Conservation (phyloP, 164 flowering plant genomes). For the Magnolia kwangsiensis region DNA sequence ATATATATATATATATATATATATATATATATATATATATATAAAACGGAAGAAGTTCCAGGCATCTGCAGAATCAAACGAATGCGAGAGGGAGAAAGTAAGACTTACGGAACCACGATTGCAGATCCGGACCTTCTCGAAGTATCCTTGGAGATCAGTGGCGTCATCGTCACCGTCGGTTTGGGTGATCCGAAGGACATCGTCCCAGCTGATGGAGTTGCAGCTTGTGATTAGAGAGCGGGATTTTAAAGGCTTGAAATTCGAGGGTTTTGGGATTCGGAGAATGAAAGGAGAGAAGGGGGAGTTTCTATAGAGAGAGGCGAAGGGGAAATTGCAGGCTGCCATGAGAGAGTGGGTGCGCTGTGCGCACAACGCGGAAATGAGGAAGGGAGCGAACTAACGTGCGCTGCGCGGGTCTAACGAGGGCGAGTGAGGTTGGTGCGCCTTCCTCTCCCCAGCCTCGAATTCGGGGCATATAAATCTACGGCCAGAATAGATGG, state of each 20-base stretch:
- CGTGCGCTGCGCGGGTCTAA: no score
- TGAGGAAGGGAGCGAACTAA: no score
- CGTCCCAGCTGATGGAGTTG: slow-evolving; percentile 14
- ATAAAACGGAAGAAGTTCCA: neutral
- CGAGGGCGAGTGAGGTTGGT: no score
- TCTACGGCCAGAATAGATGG: no score
- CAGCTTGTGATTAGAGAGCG: neutral
- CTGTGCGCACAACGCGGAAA: no score
- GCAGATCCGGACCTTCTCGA: slow-evolving; percentile 12
- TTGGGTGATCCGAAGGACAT: slow-evolving; percentile 4
- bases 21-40: neutral
- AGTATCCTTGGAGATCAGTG: slow-evolving; percentile 2
- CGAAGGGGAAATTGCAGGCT: neutral
- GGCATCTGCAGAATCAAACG: neutral
- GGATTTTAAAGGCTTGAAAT: neutral
- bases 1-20: no score
- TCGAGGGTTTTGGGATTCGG: neutral
- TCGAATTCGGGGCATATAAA: no score
- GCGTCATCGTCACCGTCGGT: slow-evolving; percentile 1
- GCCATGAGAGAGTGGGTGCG: neutral
- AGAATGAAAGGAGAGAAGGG: neutral
- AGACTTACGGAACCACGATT: slow-evolving; percentile 19
- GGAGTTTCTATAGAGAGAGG: neutral
- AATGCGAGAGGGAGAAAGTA: neutral
- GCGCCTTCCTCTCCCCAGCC: no score